Evolutionary conservation across 352 stramenopile species (phyloP).

Genomic region (Peronospora destructor): DNA sequence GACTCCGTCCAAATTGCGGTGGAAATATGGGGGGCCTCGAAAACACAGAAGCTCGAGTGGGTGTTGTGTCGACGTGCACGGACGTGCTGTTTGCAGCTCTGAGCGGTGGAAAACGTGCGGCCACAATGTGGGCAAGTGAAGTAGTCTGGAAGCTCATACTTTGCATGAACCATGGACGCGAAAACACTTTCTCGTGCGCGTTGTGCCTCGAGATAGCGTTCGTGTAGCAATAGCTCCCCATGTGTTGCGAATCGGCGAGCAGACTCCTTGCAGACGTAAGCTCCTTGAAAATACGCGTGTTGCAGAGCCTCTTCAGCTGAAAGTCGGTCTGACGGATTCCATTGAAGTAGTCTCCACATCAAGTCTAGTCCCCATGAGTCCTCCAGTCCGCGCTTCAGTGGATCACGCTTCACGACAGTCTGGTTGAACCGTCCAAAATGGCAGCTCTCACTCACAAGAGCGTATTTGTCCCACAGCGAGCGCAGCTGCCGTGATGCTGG

Average conservation of each 20-base stretch:
- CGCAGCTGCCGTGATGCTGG: conserved; percentile 47
- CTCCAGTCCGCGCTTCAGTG: conserved; percentile 85
- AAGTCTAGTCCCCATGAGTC: conserved; percentile 84
- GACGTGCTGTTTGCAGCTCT: conserved; percentile 53
- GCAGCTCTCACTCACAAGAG: conserved; percentile 71
- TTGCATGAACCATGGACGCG: conserved; percentile 44
- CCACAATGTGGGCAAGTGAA: conserved; percentile 60
- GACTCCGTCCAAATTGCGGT: conserved; percentile 24
- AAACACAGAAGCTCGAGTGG: conserved; percentile 48
- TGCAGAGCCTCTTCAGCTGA: conserved; percentile 59
- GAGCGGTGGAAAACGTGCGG: conserved; percentile 54
- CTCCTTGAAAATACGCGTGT: conserved; percentile 82
- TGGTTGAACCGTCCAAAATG: conserved; percentile 88
- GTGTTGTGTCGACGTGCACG: conserved; percentile 39
- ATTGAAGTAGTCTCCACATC: conserved; percentile 91
- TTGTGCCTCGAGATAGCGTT: conserved; percentile 59
- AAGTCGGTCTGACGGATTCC: conserved; percentile 88
- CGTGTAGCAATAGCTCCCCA: conserved; percentile 49
- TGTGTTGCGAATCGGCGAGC: conserved; percentile 58
- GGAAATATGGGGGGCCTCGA: conserved; percentile 29
- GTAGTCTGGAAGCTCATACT: conserved; percentile 38
- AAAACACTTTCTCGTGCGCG: conserved; percentile 36
- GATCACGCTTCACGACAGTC: conserved; percentile 87
- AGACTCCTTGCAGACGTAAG: conserved; percentile 62
- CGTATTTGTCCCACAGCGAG: conserved; percentile 58